These are phyloP conservation scores for Rhodotorula diobovata DNA, from an alignment of 768 basidiomycete genomes.

Conservation along the genomic window DNA sequence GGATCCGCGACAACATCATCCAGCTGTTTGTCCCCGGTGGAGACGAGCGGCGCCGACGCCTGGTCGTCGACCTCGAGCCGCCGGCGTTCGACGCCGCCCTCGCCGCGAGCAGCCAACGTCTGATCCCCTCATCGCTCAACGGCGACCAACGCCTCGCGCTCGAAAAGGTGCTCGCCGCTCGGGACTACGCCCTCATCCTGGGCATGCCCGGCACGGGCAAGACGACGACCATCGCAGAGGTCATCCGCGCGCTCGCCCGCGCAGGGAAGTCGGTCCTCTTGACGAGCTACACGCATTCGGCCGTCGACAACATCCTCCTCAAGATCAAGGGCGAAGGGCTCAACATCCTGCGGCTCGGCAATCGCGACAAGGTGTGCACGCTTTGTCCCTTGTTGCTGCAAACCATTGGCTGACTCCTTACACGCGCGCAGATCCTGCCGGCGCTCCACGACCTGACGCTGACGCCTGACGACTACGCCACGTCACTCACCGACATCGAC, in stretches of 20 bases:
- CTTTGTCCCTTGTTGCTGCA: neutral
- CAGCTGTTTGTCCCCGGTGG: slow-evolving; percentile 75
- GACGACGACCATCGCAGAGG: slow-evolving; percentile 85
- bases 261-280: slow-evolving; percentile 82
- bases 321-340: slow-evolving; percentile 68
- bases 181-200: slow-evolving; percentile 84
- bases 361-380: slow-evolving; percentile 70
- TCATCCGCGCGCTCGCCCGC: slow-evolving; percentile 71
- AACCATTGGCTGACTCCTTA: too few species aligned
- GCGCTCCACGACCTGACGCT: slow-evolving; percentile 70
- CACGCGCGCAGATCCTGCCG: slow-evolving; percentile 65
- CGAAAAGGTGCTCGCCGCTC: slow-evolving; percentile 66
- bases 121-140: slow-evolving; percentile 58
- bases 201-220: slow-evolving; percentile 99
- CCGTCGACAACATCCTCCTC: slow-evolving; percentile 91
- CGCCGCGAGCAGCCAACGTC: slow-evolving; percentile 1
- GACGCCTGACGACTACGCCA: slow-evolving; percentile 55
- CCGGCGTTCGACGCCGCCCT: slow-evolving; percentile 59
- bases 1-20: slow-evolving; percentile 84
- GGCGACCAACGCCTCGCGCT: slow-evolving; percentile 67
- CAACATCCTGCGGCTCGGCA: slow-evolving; percentile 76
- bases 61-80: slow-evolving; percentile 73
- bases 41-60: slow-evolving; percentile 61
- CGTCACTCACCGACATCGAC: slow-evolving; percentile 76
- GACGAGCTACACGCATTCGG: slow-evolving; percentile 93